Base-by-base conservation (phyloP, 345 rosid genomes). In the Anacardium occidentale region DNA sequence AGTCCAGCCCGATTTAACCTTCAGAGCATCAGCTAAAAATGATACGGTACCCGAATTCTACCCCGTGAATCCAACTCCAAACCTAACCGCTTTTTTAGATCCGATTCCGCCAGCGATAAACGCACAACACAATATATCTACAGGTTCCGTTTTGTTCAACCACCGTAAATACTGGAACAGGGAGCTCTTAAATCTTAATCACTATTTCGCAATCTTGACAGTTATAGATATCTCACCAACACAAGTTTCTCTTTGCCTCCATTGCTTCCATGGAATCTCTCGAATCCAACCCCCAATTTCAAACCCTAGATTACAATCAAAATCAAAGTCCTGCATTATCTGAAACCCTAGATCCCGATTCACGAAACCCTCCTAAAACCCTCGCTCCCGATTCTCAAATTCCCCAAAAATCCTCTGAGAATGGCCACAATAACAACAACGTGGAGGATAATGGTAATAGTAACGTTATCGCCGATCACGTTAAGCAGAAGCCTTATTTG, bases 401-500 rank as follows among this genome's bases (percentile, higher is more conserved):
- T 65, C 52, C 44, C 59, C 10, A 18, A 26, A 66, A 1, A 5
- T 10, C 29, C 22, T 10, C 51, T 25, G 74, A 22, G 10, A 65
- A 72, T 50, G 63, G 54, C 34, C 63, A 65, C 50, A 32, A 26
- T 20, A 64, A 71, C 61, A 13, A 2, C 24, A 62, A 69, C 20
- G 64, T 44, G 7, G 45, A 53, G 24, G 12, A 60, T 9, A 53
- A 66, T 17, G 18, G 11, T 6, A 75, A 75, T 17, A 66, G 68
- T 21, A 60, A 62, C 68, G 10, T 45, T 66, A 2, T 22, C 58
- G 45, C 70, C 29, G 91, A 83, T 29, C n/a, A 71, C 5, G 26
- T 42, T 58, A 70, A 70, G 65, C 70, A 62, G 0, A 85, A 68
- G 69, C 81, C 92, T 15, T 40, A 87, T 29, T 34, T 90, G 9